These are phyloP conservation scores for Torulaspora gathmanii DNA, from an alignment of 805 yeast genomes.

Conservation along the genomic window DNA sequence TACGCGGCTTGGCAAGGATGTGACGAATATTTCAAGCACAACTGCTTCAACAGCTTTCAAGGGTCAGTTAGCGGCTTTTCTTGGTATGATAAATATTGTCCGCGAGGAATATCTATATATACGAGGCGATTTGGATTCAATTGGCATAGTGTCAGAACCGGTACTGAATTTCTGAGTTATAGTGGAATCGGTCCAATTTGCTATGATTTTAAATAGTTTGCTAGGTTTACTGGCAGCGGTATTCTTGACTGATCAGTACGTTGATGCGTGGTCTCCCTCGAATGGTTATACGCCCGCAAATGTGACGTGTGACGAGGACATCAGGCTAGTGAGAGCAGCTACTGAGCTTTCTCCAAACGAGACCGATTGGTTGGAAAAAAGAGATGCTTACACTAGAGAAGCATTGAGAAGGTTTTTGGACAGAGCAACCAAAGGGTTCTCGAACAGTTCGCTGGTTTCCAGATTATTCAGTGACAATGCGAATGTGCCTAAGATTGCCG, in stretches of 20 bases:
- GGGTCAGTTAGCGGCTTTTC: too few relatives aligned
- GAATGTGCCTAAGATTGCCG: conserved; percentile 42
- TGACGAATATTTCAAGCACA: too few relatives aligned
- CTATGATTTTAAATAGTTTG: neutral
- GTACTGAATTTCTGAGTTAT: neutral
- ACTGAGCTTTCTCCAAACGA: conserved; percentile 44
- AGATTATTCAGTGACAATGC: conserved; percentile 21
- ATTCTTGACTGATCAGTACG: neutral
- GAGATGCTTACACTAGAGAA: conserved; percentile 45
- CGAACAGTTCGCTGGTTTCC: conserved; percentile 19
- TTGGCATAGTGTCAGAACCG: neutral
- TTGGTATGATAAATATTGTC: too few relatives aligned
- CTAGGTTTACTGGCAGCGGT: conserved; percentile 6
- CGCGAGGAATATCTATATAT: neutral
- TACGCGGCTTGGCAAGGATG: too few relatives aligned
- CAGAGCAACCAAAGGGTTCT: conserved; percentile 24
- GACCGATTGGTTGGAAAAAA: conserved; percentile 46
- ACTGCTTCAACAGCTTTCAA: too few relatives aligned
- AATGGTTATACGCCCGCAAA: conserved; percentile 59
- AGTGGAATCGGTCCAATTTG: neutral
- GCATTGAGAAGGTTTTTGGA: conserved; percentile 37
- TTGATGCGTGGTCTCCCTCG: conserved; percentile 48
- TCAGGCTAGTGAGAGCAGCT: conserved; percentile 47
- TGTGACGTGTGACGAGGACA: conserved; percentile 48
- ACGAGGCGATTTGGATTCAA: neutral